These are phyloP conservation scores for Canavalia gladiata DNA, from an alignment of 306 rosid species.

Conservation along the genomic window DNA sequence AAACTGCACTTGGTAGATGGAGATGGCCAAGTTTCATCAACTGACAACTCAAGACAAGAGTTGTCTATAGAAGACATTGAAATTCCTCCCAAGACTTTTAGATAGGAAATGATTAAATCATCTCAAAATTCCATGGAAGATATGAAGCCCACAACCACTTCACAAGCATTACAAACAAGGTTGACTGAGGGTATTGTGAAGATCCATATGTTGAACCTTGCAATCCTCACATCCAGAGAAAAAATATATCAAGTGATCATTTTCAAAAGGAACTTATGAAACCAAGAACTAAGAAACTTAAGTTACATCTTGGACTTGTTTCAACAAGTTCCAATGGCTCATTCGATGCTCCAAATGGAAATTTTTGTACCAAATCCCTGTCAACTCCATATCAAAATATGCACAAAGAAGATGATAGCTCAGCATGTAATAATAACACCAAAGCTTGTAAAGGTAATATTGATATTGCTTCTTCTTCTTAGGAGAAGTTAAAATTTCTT, in stretches of 20 bases:
- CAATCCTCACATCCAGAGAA: slow-evolving; percentile 36
- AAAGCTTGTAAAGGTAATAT: slow-evolving; percentile 28
- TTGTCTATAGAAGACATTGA: slow-evolving; percentile 32
- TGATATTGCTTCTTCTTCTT: slow-evolving; percentile 55
- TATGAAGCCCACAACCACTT: slow-evolving; percentile 37
- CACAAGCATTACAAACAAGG: slow-evolving; percentile 40
- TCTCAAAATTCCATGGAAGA: slow-evolving; percentile 45
- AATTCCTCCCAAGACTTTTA: slow-evolving; percentile 37
- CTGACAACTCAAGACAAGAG: slow-evolving; percentile 33
- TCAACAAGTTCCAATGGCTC: slow-evolving; percentile 48
- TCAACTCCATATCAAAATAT: slow-evolving; percentile 32
- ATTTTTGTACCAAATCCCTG: slow-evolving; percentile 29
- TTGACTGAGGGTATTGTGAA: slow-evolving; percentile 33
- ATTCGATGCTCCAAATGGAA: slow-evolving; percentile 34
- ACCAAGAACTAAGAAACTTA: slow-evolving; percentile 41
- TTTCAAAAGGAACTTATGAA: slow-evolving; percentile 29
- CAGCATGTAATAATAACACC: slow-evolving; percentile 24
- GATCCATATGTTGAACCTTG: slow-evolving; percentile 34
- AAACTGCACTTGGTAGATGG: slow-evolving; percentile 46
- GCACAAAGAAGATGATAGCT: slow-evolving; percentile 29
- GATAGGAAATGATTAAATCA: slow-evolving; percentile 39
- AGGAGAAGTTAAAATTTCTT: slow-evolving; percentile 57
- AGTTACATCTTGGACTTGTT: slow-evolving; percentile 41
- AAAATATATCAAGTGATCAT: slow-evolving; percentile 38
- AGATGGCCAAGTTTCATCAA: slow-evolving; percentile 42